Base-by-base conservation (phyloP, 1,139 yeast genomes). In the Pichia sp. region DNA sequence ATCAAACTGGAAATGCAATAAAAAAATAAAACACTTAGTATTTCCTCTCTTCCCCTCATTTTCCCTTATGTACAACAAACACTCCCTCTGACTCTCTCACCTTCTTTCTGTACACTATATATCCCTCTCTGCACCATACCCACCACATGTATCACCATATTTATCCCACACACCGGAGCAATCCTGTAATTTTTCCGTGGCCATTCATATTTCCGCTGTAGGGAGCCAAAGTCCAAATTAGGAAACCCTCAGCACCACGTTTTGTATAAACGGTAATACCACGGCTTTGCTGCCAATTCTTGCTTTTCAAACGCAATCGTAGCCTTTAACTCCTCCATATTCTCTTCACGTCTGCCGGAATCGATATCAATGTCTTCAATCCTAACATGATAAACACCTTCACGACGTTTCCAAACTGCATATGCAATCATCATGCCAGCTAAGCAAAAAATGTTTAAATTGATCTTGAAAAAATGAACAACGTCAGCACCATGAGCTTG, bases 261-360 rank as follows among this genome's bases (percentile, higher is more conserved):
- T 42, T 67, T 66, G 61, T 72, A 76, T 18, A 72, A 47, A 65
- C 81, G 75, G 57, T 67, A 68, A 59, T 70, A 72, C 49, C 72
- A 65, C 17, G 86, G 83, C 57, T 69, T 76, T 33, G 74, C 52
- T n/a, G 73, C 72, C 45, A 78, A 50, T 40, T 60, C 63, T 34
- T 74, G 79, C 51, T 67, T 73, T 65, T 81, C 85, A 57, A 75
- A 77, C 27, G 74, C 75, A 60, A 81, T 68, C 61, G 80, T 85
- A 62, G 77, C 80, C 62, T 72, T 78, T 58, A 79, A 68, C 32
- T 78, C 69, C 52, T 81, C 85, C 59, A 81, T 65, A 61, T 82
- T 85, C 45, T 76, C 68, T 51, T 73, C 79, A 60, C 80, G 75
- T 74, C 86, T 77, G 53, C 85, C 87, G n/a, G 82, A 70, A 55